Percentiles rank a stretch among this genome's conserved stretches.
These are phyloP conservation scores for Rubia balearica DNA, from an alignment of 305 asterid genomes.

Conservation along the genomic window DNA sequence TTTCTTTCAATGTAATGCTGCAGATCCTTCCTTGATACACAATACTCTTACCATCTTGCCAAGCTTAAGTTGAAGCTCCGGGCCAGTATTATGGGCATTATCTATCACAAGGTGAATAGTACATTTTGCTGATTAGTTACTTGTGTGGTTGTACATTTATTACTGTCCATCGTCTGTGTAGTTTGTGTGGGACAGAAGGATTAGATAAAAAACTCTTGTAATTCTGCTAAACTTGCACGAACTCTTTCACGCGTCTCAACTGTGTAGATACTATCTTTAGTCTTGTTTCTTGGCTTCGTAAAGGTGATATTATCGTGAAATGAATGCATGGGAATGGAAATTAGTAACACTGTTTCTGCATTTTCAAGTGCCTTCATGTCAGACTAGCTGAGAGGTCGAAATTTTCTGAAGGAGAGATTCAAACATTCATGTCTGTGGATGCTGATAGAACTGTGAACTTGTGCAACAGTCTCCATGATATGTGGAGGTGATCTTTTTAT, in stretches of 20 bases:
- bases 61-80: conserved; percentile 81
- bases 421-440: conserved; percentile 97
- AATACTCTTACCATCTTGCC: conserved; percentile 74
- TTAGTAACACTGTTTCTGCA: conserved; percentile 3
- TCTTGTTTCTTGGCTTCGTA: background rate
- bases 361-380: conserved; percentile 64
- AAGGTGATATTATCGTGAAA: background rate
- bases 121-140: background rate
- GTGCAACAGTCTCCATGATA: conserved; percentile 89
- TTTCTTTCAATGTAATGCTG: conserved; percentile 24
- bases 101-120: conserved; percentile 68
- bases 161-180: background rate
- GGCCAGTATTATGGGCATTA: conserved; percentile 77
- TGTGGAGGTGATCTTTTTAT: conserved; percentile 69
- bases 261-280: background rate
- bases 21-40: conserved; percentile 98
- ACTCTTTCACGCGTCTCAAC: too few relatives aligned
- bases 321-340: conserved; percentile 4
- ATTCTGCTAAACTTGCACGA: background rate
- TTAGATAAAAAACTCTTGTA: background rate
- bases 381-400: conserved; percentile 87
- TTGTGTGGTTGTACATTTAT: background rate
- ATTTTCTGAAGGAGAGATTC: conserved; percentile 99
- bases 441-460: conserved; percentile 84
- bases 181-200: background rate